These are phyloP conservation scores for Scedosporium aurantiacum DNA, from an alignment of 2,329 filamentous ascomycete species.

Conservation along the genomic window DNA sequence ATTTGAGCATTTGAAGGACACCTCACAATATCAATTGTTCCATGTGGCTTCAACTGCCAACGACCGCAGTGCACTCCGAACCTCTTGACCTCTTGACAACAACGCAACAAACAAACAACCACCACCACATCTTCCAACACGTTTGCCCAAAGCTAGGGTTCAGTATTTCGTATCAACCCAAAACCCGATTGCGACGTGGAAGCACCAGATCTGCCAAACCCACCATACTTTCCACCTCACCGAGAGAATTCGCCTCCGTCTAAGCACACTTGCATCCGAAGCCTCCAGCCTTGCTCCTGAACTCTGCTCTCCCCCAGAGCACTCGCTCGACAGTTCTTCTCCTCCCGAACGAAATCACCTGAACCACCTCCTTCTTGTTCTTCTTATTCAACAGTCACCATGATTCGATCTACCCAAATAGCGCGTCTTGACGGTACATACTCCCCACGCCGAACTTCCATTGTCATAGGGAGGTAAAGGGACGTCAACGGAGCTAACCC, in stretches of 20 bases:
- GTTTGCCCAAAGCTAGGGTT: too few relatives aligned
- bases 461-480: not conserved
- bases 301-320: not conserved
- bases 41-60: too few relatives aligned
- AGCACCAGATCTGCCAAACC: too few relatives aligned
- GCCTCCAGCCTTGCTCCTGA: not conserved
- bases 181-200: not conserved
- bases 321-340: not conserved
- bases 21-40: not conserved
- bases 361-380: not conserved
- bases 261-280: not conserved
- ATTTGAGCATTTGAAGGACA: not conserved
- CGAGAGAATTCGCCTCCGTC: not conserved
- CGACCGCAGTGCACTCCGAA: too few relatives aligned
- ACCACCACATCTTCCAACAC: too few relatives aligned
- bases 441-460: slow-evolving; percentile 6
- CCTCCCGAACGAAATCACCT: not conserved
- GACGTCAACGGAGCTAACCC: not conserved
- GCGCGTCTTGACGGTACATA: slow-evolving; percentile 72
- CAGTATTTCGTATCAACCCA: not conserved
- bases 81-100: too few relatives aligned
- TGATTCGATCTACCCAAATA: slow-evolving; percentile 93
- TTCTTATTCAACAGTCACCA: slow-evolving; percentile 23
- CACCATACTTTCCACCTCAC: not conserved
- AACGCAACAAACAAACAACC: too few relatives aligned